Evolutionary conservation across 1,284 basidiomycete genomes (phyloP).

Genomic region (Neonothopanus nambi): DNA sequence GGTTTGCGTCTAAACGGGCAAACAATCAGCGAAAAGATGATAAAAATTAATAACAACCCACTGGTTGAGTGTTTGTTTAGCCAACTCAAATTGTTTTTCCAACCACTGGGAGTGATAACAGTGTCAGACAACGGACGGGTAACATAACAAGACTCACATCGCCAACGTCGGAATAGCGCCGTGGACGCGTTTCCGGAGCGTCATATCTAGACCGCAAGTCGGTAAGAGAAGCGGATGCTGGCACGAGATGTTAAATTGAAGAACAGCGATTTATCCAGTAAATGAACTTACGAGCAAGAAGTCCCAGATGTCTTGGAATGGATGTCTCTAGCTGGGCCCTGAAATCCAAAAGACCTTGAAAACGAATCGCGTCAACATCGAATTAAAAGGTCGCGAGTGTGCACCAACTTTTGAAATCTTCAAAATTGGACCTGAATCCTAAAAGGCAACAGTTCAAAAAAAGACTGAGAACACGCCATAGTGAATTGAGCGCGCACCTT

Average conservation of each 20-base stretch:
- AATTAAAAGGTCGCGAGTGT: no score
- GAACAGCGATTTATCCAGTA: not conserved
- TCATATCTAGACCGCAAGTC: slow-evolving; percentile 11
- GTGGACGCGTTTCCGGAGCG: not conserved
- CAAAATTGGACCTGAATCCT: slow-evolving; percentile 14
- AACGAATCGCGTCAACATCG: not conserved
- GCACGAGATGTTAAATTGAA: not conserved
- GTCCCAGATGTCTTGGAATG: not conserved
- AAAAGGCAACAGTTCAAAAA: not conserved
- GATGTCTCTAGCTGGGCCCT: not conserved
- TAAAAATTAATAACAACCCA: not conserved
- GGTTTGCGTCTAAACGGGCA: slow-evolving; percentile 11
- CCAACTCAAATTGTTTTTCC: slow-evolving; percentile 11
- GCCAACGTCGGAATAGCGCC: slow-evolving; percentile 13
- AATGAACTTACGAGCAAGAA: slow-evolving; percentile 11
- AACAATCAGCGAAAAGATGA: not conserved
- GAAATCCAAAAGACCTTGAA: slow-evolving; percentile 6
- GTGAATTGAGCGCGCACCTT: not conserved
- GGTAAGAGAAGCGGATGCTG: slow-evolving; percentile 9
- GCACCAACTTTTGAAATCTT: slow-evolving; percentile 12
- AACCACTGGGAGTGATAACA: slow-evolving; percentile 10
- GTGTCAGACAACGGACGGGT: not conserved
- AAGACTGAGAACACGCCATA: not conserved
- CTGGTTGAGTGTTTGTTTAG: slow-evolving; percentile 7
- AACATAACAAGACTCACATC: not conserved